Base-by-base conservation (phyloP, 768 basidiomycete species). In the Boletellus ananiceps region DNA sequence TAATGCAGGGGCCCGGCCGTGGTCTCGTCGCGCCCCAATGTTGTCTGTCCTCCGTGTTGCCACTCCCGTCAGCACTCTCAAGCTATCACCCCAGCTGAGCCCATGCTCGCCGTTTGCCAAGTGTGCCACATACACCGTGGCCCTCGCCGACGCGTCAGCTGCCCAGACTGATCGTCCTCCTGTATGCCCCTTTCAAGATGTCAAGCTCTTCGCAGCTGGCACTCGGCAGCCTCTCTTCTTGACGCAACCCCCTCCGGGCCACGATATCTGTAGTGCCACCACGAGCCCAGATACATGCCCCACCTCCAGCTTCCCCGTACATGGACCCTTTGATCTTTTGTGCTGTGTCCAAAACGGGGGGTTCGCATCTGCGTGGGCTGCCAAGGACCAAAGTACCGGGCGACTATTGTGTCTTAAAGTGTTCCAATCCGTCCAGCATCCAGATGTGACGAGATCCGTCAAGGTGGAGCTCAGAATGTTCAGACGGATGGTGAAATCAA, bases 351-450 rank as follows among this genome's bases (percentile, higher is more conserved):
- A 65, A 38, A 42, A 11, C 1, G 65, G 65, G 13, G 51, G 34
- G 2, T 67, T 54, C 40, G 67, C 45, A 27, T 8, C 36, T 1
- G 56, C 65, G 0, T 60, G 56, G 40, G 65, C 50, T 31, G 65
- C 60, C 25, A 57, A 44, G 15, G 67, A 66, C 32, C 40, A 15
- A 14, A 40, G 44, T n/a, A 62, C 61, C 19, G 67, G 65, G 5
- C 68, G 68, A 13, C 25, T 70, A 12, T 37, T 76, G 45, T 76
- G 74, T 56, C 53, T 76, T 43, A 76, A 76, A 45, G 57, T 63
- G 4, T 66, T 72, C 46, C 47, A 41, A 8, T 33, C 53, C 8
- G 29, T 67, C 25, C 29, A 41, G 7, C 29, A 53, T 31, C 47
- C 42, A 3, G n/a, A 43, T 7, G 13, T 61, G 4, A 31, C 29